phyloP scores from a whole-genome alignment of 2,329 filamentous ascomycete genomes.

The Colletotrichum sp. region DNA sequence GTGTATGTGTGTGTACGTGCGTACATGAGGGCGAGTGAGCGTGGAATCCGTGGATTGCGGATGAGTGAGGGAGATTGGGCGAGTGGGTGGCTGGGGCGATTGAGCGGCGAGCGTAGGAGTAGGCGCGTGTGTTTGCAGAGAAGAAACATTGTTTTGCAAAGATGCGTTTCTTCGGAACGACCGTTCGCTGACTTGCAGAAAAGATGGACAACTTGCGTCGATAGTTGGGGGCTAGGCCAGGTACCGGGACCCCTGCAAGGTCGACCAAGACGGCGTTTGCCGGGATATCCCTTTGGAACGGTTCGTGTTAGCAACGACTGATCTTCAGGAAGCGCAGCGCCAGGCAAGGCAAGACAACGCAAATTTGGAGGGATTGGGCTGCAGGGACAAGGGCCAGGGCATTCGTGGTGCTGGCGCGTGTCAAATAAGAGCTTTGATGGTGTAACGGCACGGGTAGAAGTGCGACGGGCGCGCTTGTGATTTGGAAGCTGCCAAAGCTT shows the following conservation, averaged over 20 bases:
- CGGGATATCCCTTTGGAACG: background rate
- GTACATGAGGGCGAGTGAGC: background rate
- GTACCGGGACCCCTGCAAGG: background rate
- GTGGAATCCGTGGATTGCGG: background rate
- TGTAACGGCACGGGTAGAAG: conserved; percentile 8
- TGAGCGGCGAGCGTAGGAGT: conserved; percentile 1
- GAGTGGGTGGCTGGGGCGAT: background rate
- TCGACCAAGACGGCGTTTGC: background rate
- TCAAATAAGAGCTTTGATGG: conserved; percentile 12
- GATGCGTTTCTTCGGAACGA: conserved; percentile 15
- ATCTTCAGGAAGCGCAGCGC: background rate
- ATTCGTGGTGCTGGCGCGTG: conserved; percentile 1
- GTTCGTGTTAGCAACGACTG: background rate
- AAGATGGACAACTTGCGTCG: background rate
- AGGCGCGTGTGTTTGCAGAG: conserved; percentile 17
- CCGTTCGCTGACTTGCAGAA: background rate
- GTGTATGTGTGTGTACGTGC: background rate
- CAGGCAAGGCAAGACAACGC: background rate
- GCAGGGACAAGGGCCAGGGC: conserved; percentile 2
- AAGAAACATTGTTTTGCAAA: conserved; percentile 19
- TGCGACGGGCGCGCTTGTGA: conserved; percentile 10
- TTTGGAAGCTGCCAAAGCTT: conserved; percentile 21
- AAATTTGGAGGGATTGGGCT: background rate
- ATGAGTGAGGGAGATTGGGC: background rate
- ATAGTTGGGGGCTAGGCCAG: background rate